Evolutionary conservation across 2,329 filamentous ascomycete species (phyloP), one percentile per base, ranked within the genome.

Genomic region (Dothideomycetes sp.): DNA sequence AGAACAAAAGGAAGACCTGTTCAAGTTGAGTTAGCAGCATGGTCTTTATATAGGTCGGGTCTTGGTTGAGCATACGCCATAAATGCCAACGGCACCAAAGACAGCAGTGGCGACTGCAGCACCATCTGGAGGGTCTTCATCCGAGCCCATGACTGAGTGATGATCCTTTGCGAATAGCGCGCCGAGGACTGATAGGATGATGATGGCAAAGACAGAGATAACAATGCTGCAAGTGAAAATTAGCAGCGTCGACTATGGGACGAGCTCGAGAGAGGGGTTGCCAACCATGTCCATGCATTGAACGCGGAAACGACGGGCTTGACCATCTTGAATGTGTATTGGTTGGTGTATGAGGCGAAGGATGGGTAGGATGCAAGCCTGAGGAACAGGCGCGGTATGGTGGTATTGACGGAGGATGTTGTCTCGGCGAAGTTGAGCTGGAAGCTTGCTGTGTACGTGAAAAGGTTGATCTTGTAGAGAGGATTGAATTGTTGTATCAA

Each of bases 241-340:
- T 46, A 57, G 49, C 45, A n/a, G n/a, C n/a, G n/a, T n/a, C n/a
- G n/a, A n/a, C n/a, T n/a, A n/a, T n/a, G n/a, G n/a, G n/a, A n/a
- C n/a, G n/a, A 30, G 35, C 33, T 22, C 14, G 16, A 36, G 33
- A 32, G 27, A n/a, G n/a, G n/a, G 17, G 17, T 19, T 52, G 62
- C 77, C 58, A 70, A 95, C 88, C 88, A 94, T 69, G 80, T 85
- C 87, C 88, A 95, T 57, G 88, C 89, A 68, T 94, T 88, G 68
- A 88, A 75, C 50, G 86, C 81, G 58, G 85, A 83, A 53, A 96
- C 84, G 59, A 96, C 71, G 52, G 89, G 88, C 80, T 95, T 95
- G n/a, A n/a, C n/a, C 88, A 95, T 95, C 58, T 56, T 76, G 69
- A 62, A 51, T 7, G 22, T 7, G 22, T 27, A 5, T 5, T 3